Evolutionary conservation across 116 monocot genomes (phyloP).

Genomic region (Posidonia oceanica): DNA sequence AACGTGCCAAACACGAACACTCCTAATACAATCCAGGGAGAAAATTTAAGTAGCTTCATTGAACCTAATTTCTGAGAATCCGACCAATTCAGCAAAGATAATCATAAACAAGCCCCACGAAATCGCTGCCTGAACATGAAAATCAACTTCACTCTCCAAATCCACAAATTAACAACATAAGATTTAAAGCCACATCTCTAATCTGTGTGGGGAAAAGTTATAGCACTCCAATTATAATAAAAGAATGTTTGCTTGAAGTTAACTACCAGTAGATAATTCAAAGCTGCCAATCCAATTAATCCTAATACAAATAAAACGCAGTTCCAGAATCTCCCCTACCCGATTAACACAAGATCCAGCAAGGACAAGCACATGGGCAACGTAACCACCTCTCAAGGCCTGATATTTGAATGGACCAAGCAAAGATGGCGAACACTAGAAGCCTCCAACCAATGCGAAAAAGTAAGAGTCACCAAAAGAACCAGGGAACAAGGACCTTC

Average conservation of each 20-base stretch:
- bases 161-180: background rate
- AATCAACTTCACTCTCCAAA: no score
- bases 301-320: background rate
- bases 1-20: constrained; percentile 16
- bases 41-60: constrained; percentile 31
- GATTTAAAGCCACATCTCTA: background rate
- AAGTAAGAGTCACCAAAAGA: background rate
- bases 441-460: background rate
- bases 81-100: background rate
- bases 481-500: background rate
- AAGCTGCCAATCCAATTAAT: background rate
- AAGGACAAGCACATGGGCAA: background rate
- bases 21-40: constrained; percentile 25
- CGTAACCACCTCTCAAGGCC: background rate
- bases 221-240: background rate
- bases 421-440: background rate
- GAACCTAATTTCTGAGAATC: background rate
- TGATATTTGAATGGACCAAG: background rate
- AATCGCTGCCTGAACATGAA: no score
- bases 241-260: background rate
- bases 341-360: background rate
- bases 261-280: background rate
- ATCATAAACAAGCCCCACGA: background rate
- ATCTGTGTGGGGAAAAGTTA: background rate
- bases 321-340: background rate